phyloP scores from a whole-genome alignment of 2,329 filamentous ascomycete species.

The Chaetomiaceae sp. region DNA sequence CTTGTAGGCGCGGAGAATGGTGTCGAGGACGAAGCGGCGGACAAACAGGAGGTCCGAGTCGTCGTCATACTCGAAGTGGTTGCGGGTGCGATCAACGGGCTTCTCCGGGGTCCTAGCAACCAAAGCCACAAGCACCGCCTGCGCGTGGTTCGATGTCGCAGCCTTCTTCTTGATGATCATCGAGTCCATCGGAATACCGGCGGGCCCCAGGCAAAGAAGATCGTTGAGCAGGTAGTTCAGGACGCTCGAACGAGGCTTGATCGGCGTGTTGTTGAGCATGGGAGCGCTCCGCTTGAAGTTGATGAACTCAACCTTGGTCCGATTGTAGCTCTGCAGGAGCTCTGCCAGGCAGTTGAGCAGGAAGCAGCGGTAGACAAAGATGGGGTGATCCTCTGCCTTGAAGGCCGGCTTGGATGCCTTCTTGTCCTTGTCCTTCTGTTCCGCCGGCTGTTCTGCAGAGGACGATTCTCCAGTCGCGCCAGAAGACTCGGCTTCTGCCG shows the following conservation, averaged over 20 bases:
- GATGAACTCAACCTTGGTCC: conserved; percentile 97
- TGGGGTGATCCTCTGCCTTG: conserved; percentile 88
- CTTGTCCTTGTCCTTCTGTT: conserved; percentile 50
- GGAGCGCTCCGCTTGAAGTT: conserved; percentile 95
- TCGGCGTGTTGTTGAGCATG: conserved; percentile 76
- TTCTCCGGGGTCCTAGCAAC: conserved; percentile 84
- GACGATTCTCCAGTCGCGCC: conserved; percentile 31
- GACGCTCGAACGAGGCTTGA: conserved; percentile 88
- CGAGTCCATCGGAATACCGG: conserved; percentile 67
- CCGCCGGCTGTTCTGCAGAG: conserved; percentile 17
- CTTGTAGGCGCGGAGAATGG: conserved; percentile 85
- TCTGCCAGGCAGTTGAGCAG: conserved; percentile 88
- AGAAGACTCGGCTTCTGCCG: conserved; percentile 34
- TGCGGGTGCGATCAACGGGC: conserved; percentile 51
- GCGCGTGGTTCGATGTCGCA: conserved; percentile 80
- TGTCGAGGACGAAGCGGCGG: conserved; percentile 90
- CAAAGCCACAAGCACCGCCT: conserved; percentile 78
- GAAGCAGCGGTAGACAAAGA: conserved; percentile 95
- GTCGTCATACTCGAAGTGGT: conserved; percentile 64
- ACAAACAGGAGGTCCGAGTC: conserved; percentile 86
- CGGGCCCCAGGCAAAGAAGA: conserved; percentile 59
- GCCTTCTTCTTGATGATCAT: conserved; percentile 76
- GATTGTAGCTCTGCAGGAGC: conserved; percentile 84
- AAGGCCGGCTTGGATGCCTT: conserved; percentile 70
- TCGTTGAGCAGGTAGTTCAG: conserved; percentile 90